phyloP scores from a whole-genome alignment of 495 filamentous ascomycete species.

The Neurospora sublineolata region DNA sequence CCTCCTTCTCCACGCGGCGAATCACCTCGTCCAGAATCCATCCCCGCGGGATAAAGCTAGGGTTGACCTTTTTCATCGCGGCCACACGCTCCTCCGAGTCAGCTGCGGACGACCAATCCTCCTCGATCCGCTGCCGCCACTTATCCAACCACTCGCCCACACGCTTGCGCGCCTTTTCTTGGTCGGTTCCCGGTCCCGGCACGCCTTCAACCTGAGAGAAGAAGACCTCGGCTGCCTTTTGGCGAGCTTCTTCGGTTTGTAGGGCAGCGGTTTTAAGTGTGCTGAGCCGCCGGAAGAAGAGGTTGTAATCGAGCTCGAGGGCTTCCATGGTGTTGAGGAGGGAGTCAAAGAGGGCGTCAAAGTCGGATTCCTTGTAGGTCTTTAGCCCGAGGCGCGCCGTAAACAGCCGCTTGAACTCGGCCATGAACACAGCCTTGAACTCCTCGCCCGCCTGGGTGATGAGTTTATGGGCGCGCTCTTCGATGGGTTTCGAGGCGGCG shows the following conservation, averaged over 20 bases:
- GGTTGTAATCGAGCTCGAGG: conserved; percentile 78
- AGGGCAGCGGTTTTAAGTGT: conserved; percentile 44
- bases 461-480: conserved; percentile 69
- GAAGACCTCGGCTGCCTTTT: conserved; percentile 38
- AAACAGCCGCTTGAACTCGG: conserved; percentile 81
- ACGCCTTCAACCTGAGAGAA: conserved; percentile 66
- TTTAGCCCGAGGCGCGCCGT: conserved; percentile 62
- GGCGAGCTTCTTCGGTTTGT: conserved; percentile 46
- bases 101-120: conserved; percentile 58
- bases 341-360: conserved; percentile 63
- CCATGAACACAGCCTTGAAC: conserved; percentile 73
- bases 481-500: conserved; percentile 40
- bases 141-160: conserved; percentile 64
- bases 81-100: conserved; percentile 49
- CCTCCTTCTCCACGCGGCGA: conserved; percentile 68
- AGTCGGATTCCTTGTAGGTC: conserved; percentile 54
- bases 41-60: conserved; percentile 75
- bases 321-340: conserved; percentile 72
- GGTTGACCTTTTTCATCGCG: conserved; percentile 77
- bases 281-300: conserved; percentile 73
- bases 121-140: conserved; percentile 55
- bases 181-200: conserved; percentile 39
- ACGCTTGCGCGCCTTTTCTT: conserved; percentile 49
- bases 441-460: conserved; percentile 71
- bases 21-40: conserved; percentile 96